Evolutionary conservation across 805 yeast genomes (phyloP), one percentile per base, ranked within the genome.

Genomic region (Saccharomycopsis babjevae): DNA sequence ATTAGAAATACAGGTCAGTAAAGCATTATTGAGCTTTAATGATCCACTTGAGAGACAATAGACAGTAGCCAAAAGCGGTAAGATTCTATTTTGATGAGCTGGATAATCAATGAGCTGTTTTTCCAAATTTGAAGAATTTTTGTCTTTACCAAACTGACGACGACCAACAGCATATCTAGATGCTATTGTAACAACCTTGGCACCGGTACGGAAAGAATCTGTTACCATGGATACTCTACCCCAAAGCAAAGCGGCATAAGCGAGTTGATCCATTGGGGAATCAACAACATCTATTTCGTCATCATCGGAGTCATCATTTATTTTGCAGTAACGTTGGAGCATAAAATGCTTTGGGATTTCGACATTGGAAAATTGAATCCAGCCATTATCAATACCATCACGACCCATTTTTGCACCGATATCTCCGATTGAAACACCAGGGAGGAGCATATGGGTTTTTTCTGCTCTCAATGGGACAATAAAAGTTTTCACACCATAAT

Each of bases 401-500:
- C 97, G 81, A 59, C 97, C 97, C 96, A 92, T 90, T 75, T 92
- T 92, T 65, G 88, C 83, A 61, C 97, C 97, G 70, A 92, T 89
- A 71, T 92, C 97, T 64, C 97, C 97, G 65, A 90, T 78, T 38
- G 88, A 74, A 61, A 92, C 76, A 60, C 97, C 97, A 2, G 96
- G 90, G 66, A 80, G 74, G 62, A 92, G 73, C 62, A 85, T 78
- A 75, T 88, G 93, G 62, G 82, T 77, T 6, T 81, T 70, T 72
- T 90, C 94, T 1, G 52, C 25, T 72, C 97, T 80, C 66, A 92
- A 76, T 36, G 96, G 97, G 18, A 92, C 97, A 36, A 92, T 88
- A 75, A 92, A 92, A 11, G 92, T 88, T 74, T 89, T 89, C 60
- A 92, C 96, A 56, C 97, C 97, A 71, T 90, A 84, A 73, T 92